Base-by-base conservation (phyloP, 1,139 yeast genomes). In the Pneumocystis canis region DNA sequence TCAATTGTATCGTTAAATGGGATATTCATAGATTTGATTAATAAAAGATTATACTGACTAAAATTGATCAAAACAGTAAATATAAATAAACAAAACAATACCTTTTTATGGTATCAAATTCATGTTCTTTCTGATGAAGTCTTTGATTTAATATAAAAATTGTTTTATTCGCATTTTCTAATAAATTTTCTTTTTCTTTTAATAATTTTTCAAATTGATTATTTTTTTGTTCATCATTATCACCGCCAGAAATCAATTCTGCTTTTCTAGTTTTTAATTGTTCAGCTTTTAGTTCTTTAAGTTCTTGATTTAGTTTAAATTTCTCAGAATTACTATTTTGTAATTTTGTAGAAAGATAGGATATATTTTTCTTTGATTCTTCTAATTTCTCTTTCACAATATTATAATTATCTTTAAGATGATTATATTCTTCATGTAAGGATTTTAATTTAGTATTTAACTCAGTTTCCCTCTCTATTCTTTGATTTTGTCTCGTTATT, bases 401-500 rank as follows among this genome's bases (percentile, higher is more conserved):
- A 25, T 35, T 25, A 30, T 65, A 62, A 35, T 63, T 59, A 7
- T 32, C 39, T 39, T 41, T 54, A 59, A 63, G 63, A 18, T 33
- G 32, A 4, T 33, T 62, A 28, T 62, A 57, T 39, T 65, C 66
- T 32, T 64, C 65, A 4, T 66, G 60, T n/a, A 65, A 39, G 7
- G 31, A 32, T 60, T 64, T 64, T 53, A 65, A 40, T 28, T 65
- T 63, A n/a, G 60, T 61, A 54, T 62, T 62, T 37, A 65, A 58
- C 18, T 63, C 64, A n/a, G 62, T 61, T 53, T 65, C 66, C 35
- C 63, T 63, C 11, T 60, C 32, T 6, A 59, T 40, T 32, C 66
- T 33, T 18, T 62, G 63, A 25, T 60, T 61, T 39, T 65, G 60
- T n/a, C 63, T 58, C 25, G 66, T 61, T 9, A 39, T 56, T 25